Conservation (phyloP, 257 asterid genomes). For the Scutellaria baicalensis region DNA sequence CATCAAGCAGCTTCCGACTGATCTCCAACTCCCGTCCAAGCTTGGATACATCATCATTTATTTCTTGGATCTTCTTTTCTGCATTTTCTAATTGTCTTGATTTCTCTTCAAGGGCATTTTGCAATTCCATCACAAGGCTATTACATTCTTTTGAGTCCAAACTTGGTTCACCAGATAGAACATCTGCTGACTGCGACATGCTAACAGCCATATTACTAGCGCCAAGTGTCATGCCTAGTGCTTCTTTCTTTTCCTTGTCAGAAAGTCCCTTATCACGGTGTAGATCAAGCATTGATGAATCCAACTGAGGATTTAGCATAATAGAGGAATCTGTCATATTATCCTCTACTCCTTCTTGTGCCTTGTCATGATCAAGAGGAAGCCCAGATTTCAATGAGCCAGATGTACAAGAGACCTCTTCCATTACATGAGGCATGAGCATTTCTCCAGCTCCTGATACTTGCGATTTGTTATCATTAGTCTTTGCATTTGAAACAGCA, state of each 20-base stretch:
- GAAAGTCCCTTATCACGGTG: slow-evolving; percentile 51
- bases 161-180: slow-evolving; percentile 31
- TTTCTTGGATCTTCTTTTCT: slow-evolving; percentile 46
- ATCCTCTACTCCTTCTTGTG: slow-evolving; percentile 60
- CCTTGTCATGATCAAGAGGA: slow-evolving; percentile 46
- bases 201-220: slow-evolving; percentile 79
- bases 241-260: slow-evolving; percentile 49
- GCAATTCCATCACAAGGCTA: slow-evolving; percentile 43
- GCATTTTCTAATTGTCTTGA: slow-evolving; percentile 52
- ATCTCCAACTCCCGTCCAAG: slow-evolving; percentile 70
- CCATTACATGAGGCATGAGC: slow-evolving; percentile 46
- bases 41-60: slow-evolving; percentile 56
- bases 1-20: slow-evolving; percentile 74
- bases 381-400: slow-evolving; percentile 40
- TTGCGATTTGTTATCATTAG: slow-evolving; percentile 56
- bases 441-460: slow-evolving; percentile 48
- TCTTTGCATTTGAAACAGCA: slow-evolving; percentile 36
- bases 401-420: slow-evolving; percentile 54
- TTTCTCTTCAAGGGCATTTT: slow-evolving; percentile 51
- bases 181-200: slow-evolving; percentile 51
- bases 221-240: slow-evolving; percentile 33
- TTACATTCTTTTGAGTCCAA: slow-evolving; percentile 34
- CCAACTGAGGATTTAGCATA: slow-evolving; percentile 54
- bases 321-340: slow-evolving; percentile 80
- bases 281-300: slow-evolving; percentile 81